Percentiles rank a stretch among this genome's conserved stretches.
phyloP scores from a whole-genome alignment of 306 rosid species.

The Prinsepia uniflora region DNA sequence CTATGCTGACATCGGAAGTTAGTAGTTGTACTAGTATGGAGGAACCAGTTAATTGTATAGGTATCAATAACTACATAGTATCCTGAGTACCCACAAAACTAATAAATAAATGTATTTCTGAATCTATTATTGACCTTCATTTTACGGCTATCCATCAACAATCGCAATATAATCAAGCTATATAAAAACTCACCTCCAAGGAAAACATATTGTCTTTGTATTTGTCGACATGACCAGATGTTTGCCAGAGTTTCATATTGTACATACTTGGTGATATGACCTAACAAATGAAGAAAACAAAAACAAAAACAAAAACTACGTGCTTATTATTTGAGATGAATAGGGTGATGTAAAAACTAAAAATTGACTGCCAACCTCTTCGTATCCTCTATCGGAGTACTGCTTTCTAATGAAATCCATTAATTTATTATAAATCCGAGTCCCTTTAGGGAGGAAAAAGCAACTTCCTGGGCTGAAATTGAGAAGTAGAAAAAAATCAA shows the following conservation, averaged over 20 bases:
- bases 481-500: slow-evolving; percentile 6
- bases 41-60: too few relatives aligned
- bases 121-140: not conserved
- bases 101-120: too few relatives aligned
- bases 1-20: not conserved
- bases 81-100: not conserved
- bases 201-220: slow-evolving; percentile 83
- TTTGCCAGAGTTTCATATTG: slow-evolving; percentile 82
- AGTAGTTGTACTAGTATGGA: too few relatives aligned
- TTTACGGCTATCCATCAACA: not conserved
- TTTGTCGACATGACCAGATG: slow-evolving; percentile 83
- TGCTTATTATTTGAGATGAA: too few relatives aligned
- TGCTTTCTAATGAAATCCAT: slow-evolving; percentile 57
- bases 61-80: not conserved
- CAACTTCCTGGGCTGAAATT: slow-evolving; percentile 84
- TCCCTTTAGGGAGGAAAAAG: slow-evolving; percentile 83
- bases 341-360: too few relatives aligned
- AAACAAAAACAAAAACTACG: not conserved
- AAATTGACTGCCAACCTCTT: too few relatives aligned
- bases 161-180: not conserved
- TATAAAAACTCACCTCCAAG: slow-evolving; percentile 53
- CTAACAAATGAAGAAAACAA: slow-evolving; percentile 48
- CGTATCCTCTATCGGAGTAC: too few relatives aligned
- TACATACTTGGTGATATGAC: slow-evolving; percentile 80
- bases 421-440: slow-evolving; percentile 68